phyloP scores from a whole-genome alignment of 2,329 filamentous ascomycete species.

The Pleurostoma richardsiae region DNA sequence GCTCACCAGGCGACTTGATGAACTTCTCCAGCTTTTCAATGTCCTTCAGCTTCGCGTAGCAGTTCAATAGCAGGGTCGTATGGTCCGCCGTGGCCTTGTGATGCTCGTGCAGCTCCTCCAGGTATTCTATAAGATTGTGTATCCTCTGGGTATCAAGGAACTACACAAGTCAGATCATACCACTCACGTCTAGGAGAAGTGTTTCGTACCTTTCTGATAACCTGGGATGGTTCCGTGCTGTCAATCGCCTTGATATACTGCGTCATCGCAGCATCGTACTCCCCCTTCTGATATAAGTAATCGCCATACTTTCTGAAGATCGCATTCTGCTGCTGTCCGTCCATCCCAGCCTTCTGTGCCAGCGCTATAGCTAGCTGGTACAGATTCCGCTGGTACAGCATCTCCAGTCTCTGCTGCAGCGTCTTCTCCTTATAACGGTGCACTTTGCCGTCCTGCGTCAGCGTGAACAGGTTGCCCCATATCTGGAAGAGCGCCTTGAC shows the following conservation, averaged over 20 bases:
- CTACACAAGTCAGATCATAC: constrained; percentile 34
- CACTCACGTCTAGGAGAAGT: background rate
- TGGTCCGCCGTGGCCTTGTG: constrained; percentile 92
- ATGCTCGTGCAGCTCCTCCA: constrained; percentile 93
- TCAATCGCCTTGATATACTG: constrained; percentile 96
- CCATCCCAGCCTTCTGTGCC: constrained; percentile 82
- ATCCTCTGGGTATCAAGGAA: constrained; percentile 97
- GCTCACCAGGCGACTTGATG: constrained; percentile 89
- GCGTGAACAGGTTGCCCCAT: constrained; percentile 89
- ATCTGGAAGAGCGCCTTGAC: constrained; percentile 77
- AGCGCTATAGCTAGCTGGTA: constrained; percentile 89
- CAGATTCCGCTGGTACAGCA: constrained; percentile 89
- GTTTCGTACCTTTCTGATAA: constrained; percentile 75
- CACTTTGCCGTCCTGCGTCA: constrained; percentile 89
- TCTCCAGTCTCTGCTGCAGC: constrained; percentile 84
- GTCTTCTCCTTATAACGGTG: constrained; percentile 84
- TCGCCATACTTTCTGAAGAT: constrained; percentile 95
- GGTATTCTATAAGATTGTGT: constrained; percentile 93
- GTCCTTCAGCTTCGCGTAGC: constrained; percentile 96
- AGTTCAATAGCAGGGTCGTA: constrained; percentile 90
- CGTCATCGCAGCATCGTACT: constrained; percentile 98
- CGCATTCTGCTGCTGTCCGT: constrained; percentile 74
- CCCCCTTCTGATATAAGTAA: constrained; percentile 87
- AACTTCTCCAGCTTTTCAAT: constrained; percentile 94
- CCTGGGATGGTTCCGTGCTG: constrained; percentile 91